Conservation (phyloP, 2,329 filamentous ascomycete species). For the Hypoxylon sp. region DNA sequence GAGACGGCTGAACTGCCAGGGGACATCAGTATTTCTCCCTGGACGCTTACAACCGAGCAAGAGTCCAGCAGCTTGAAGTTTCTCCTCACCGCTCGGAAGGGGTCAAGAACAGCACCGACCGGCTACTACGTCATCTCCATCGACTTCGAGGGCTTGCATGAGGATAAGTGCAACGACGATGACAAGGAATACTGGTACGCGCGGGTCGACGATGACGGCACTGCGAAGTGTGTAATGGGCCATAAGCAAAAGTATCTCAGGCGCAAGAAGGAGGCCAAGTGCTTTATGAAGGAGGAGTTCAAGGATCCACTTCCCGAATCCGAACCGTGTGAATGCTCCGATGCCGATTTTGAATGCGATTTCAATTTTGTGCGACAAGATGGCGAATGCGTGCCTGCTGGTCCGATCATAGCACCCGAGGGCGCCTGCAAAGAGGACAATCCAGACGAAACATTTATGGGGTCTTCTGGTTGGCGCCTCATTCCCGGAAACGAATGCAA, state of each 20-base stretch:
- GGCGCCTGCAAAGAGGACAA: conserved; percentile 76
- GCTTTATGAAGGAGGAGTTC: conserved; percentile 89
- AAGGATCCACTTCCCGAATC: conserved; percentile 78
- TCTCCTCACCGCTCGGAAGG: conserved; percentile 75
- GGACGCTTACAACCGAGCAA: conserved; percentile 84
- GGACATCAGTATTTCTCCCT: conserved; percentile 74
- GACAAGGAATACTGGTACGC: conserved; percentile 93
- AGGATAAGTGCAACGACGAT: conserved; percentile 78
- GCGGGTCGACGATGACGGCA: conserved; percentile 80
- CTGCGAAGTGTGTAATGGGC: conserved; percentile 93
- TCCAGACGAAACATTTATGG: conserved; percentile 79
- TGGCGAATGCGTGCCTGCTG: conserved; percentile 74
- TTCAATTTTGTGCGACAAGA: conserved; percentile 85
- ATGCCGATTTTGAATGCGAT: conserved; percentile 93
- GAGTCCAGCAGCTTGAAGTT: conserved; percentile 96
- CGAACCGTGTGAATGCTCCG: conserved; percentile 82
- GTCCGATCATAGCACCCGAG: conserved; percentile 73
- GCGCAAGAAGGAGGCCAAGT: conserved; percentile 87
- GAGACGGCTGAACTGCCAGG: conserved; percentile 74
- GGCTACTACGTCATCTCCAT: conserved; percentile 77
- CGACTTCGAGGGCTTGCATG: conserved; percentile 85
- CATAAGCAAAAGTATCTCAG: conserved; percentile 89
- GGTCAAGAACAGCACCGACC: conserved; percentile 59
- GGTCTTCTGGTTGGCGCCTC: conserved; percentile 89
- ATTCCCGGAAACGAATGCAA: conserved; percentile 87